A percentile compares a stretch with the other conserved stretches of the same genome.
Conservation (phyloP, 2,329 filamentous ascomycete species). For the Penicillium concentricum region DNA sequence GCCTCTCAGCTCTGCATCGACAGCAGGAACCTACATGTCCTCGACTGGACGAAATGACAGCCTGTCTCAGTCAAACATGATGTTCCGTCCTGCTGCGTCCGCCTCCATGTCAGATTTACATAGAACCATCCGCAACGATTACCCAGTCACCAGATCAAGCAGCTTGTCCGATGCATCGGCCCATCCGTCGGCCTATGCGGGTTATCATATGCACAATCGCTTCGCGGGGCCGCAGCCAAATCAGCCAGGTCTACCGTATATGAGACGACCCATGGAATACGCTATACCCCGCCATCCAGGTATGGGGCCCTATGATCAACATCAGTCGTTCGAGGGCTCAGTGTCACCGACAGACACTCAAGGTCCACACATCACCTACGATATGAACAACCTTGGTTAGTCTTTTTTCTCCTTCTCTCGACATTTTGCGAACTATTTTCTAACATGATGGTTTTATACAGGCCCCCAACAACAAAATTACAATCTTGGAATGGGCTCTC, state of each 20-base stretch:
- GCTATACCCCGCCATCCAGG: slow-evolving; percentile 24
- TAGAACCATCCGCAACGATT: slow-evolving; percentile 27
- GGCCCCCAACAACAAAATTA: slow-evolving; percentile 32
- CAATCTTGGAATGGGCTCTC: slow-evolving; percentile 29
- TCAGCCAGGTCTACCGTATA: slow-evolving; percentile 28
- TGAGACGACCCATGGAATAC: slow-evolving; percentile 32
- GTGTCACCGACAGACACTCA: slow-evolving; percentile 35
- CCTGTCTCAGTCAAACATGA: slow-evolving; percentile 26
- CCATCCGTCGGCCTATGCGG: slow-evolving; percentile 25
- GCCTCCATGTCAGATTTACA: slow-evolving; percentile 31
- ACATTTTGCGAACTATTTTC: neutral
- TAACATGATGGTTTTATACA: slow-evolving; percentile 17
- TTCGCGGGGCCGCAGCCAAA: slow-evolving; percentile 27
- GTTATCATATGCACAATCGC: slow-evolving; percentile 29
- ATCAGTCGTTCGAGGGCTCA: slow-evolving; percentile 32
- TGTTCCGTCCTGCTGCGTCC: slow-evolving; percentile 26
- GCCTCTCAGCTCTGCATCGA: slow-evolving; percentile 37
- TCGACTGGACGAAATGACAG: slow-evolving; percentile 31
- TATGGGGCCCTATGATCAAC: slow-evolving; percentile 31
- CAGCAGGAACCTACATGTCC: slow-evolving; percentile 36
- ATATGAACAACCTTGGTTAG: slow-evolving; percentile 31
- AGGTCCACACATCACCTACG: slow-evolving; percentile 27
- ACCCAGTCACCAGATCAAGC: slow-evolving; percentile 34
- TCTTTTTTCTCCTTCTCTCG: neutral
- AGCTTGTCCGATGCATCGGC: slow-evolving; percentile 36